These are phyloP conservation scores for Annulohypoxylon truncatum DNA, from an alignment of 2,329 filamentous ascomycete genomes.

Conservation along the genomic window DNA sequence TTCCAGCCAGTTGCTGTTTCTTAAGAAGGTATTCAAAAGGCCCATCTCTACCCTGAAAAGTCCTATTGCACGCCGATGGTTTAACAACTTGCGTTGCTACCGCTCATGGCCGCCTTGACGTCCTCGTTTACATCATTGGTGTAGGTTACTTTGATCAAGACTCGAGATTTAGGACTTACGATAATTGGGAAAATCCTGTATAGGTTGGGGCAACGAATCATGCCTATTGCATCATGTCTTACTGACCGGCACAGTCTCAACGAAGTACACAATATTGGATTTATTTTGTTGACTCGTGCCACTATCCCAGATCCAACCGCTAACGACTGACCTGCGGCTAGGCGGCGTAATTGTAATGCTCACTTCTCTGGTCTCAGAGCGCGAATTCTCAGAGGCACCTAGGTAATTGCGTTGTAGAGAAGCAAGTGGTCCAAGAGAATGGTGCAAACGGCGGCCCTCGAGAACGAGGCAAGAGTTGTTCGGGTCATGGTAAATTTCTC, in stretches of 20 bases:
- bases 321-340: background rate
- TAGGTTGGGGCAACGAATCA: slow-evolving; percentile 30
- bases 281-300: slow-evolving; percentile 35
- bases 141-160: slow-evolving; percentile 15
- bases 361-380: slow-evolving; percentile 38
- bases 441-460: slow-evolving; percentile 39
- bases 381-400: slow-evolving; percentile 33
- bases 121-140: slow-evolving; percentile 34
- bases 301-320: background rate
- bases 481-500: too few species aligned
- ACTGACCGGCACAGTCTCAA: slow-evolving; percentile 37
- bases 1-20: too few species aligned
- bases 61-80: slow-evolving; percentile 23
- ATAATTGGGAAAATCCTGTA: background rate
- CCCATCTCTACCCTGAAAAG: too few species aligned
- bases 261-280: slow-evolving; percentile 39
- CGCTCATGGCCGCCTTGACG: slow-evolving; percentile 33
- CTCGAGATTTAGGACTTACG: background rate
- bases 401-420: slow-evolving; percentile 36
- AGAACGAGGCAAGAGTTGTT: slow-evolving; percentile 33
- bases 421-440: slow-evolving; percentile 39
- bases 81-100: slow-evolving; percentile 25
- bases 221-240: slow-evolving; percentile 38
- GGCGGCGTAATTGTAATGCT: slow-evolving; percentile 39
- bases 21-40: too few species aligned